Conservation (phyloP, 805 yeast species). For the Alloascoidea hylecoeti region DNA sequence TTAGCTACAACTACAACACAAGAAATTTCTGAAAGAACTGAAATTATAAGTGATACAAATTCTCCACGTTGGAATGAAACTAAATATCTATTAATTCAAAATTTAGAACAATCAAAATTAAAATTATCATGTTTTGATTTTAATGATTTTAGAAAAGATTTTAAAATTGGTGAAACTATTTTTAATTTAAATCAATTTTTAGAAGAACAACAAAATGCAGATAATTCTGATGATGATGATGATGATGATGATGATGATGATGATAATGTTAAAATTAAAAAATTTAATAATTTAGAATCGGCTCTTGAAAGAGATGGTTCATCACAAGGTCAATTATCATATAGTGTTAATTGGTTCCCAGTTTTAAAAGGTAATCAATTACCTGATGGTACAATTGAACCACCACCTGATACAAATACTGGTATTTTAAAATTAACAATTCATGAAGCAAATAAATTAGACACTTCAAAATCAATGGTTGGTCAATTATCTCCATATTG, state of each 20-base stretch:
- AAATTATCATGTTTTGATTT: conserved; percentile 41
- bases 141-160: conserved; percentile 40
- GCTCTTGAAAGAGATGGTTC: conserved; percentile 70
- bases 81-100: conserved; percentile 40
- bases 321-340: conserved; percentile 61
- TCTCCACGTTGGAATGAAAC: conserved; percentile 59
- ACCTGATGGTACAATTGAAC: conserved; percentile 72
- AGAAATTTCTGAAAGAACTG: too few species aligned
- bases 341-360: conserved; percentile 65
- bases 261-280: conserved; percentile 11
- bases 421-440: conserved; percentile 73
- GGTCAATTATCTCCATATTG: conserved; percentile 53
- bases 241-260: conserved; percentile 18
- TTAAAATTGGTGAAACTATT: conserved; percentile 27
- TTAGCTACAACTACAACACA: too few species aligned
- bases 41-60: conserved; percentile 38
- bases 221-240: conserved; percentile 25
- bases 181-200: conserved; percentile 28
- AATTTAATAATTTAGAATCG: conserved; percentile 25
- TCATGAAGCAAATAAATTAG: conserved; percentile 43
- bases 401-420: conserved; percentile 87
- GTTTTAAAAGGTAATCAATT: conserved; percentile 35
- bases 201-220: not conserved
- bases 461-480: conserved; percentile 21
- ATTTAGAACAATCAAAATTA: conserved; percentile 37